Evolutionary conservation across 768 basidiomycete genomes (phyloP), one percentile per base, ranked within the genome.

Genomic region (Leccinellum rugosiceps): DNA sequence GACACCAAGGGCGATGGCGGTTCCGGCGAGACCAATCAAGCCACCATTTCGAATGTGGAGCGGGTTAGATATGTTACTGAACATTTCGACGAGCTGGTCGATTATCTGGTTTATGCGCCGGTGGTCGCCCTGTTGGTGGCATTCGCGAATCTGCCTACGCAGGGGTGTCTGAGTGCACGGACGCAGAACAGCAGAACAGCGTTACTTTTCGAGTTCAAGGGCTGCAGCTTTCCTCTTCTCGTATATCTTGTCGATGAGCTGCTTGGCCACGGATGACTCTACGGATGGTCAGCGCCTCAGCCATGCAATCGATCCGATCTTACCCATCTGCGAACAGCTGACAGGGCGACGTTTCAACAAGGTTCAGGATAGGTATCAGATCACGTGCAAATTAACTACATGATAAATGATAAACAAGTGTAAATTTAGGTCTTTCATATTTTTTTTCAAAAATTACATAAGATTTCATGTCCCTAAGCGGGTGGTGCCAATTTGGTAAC

Each of bases 161-260:
- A 45, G 50, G n/a, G 48, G 56, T 50, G 52, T 60, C 60, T 64
- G 61, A 62, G 59, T 31, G 34, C 31, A 47, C 52, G 28, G 32
- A 50, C 8, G 38, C 25, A 35, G 56, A 44, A 46, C 13, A 44
- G 21, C 53, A 10, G 46, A 41, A n/a, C 11, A 30, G 34, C 23
- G 23, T 54, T 70, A 94, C 94, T 94, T 97, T 78, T 98, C 95
- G 52, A 98, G 83, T 52, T 98, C 95, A 52, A 95, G 84, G 8
- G 96, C 96, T 7, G 95, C 94, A 8, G 91, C 86, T 76, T 98
- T 97, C 57, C 95, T 85, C 76, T 94, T 94, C 80, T 98, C 95
- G 71, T 98, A 97, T 73, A 94, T 88, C 75, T 93, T 93, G 84
- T 94, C 92, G 48, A 91, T 82, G 57, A 94, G 78, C 69, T 91